Percentiles rank a stretch among this genome's conserved stretches.
Evolutionary conservation across 345 rosid species (phyloP).

Genomic region (Ceriops tagal): DNA sequence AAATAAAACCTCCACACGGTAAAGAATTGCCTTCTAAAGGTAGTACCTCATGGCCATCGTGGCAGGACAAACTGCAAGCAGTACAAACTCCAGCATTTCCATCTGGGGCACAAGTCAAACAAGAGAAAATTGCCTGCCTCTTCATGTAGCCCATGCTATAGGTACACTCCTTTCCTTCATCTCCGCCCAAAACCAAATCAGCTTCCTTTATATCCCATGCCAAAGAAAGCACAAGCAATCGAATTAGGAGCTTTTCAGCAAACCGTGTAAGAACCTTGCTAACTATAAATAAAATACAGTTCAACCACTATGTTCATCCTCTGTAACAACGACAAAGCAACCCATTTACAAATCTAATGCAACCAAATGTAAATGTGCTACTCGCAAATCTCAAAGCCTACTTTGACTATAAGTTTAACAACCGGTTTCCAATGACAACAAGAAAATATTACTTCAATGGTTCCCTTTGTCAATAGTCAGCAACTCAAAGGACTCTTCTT

Average conservation of each 20-base stretch:
- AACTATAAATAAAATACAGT: too few species aligned
- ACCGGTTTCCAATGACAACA: too few species aligned
- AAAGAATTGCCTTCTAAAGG: not conserved
- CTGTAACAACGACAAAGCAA: too few species aligned
- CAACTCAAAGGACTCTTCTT: too few species aligned
- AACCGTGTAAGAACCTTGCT: too few species aligned
- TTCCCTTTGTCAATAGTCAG: too few species aligned
- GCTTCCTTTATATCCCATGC: conserved; percentile 52
- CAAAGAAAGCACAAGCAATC: not conserved
- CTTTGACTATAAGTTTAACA: too few species aligned
- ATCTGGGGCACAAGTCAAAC: conserved; percentile 85
- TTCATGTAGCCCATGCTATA: conserved; percentile 78
- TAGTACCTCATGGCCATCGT: conserved; percentile 93
- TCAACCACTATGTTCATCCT: too few species aligned
- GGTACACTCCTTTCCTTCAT: conserved; percentile 94
- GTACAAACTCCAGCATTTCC: conserved; percentile 95
- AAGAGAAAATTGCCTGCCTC: conserved; percentile 94
- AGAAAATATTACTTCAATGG: too few species aligned
- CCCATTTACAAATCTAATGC: too few species aligned
- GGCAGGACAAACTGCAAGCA: conserved; percentile 92
- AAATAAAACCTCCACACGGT: not conserved
- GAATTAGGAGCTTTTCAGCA: not conserved
- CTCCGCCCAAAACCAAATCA: conserved; percentile 97
- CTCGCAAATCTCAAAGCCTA: too few species aligned
- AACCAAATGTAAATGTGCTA: too few species aligned